Evolutionary conservation across 371 early-diverging fungal genomes (phyloP), one percentile per base, ranked within the genome.

Genomic region (Blastocladiella emersonii): DNA sequence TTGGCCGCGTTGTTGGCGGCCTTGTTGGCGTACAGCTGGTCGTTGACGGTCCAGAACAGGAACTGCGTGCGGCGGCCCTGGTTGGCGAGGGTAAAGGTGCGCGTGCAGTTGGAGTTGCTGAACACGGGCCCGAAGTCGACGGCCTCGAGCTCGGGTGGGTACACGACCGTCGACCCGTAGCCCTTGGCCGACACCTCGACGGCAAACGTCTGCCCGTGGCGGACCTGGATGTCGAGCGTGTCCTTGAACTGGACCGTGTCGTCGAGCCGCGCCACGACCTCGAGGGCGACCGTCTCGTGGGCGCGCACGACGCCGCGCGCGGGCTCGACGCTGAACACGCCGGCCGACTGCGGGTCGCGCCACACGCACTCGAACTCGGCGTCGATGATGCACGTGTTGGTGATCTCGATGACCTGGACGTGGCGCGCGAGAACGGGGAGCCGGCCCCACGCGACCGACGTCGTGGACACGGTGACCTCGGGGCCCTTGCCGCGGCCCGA

Each of bases 91-190:
- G 63, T 65, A 64, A 78, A 80, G 23, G 70, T 68, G 0, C 71
- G 59, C 5, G 64, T 62, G 67, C 78, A 76, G 39, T 69, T 71
- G 2, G 72, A 48, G 57, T 76, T 75, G 65, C 72, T 76, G 61
- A 82, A 79, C 0, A 82, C 78, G 61, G 76, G 69, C 7, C 61
- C 60, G 64, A 82, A 80, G 56, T 76, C 67, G 8, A 82, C 71
- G 17, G 53, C 39, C 34, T 56, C 44, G n/a, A 59, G 44, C 27
- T 37, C 37, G 60, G 13, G 19, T 25, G 41, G 45, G 44, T 15
- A 59, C 1, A 27, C 27, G 39, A 59, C 17, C 17, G 53, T 61
- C 34, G 44, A 25, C 10, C 61, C 61, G 15, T 27, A 39, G 0
- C 61, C 61, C 2, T 27, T 39, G n/a, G 43, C 44, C 44, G 34